Percentiles rank a stretch among this genome's conserved stretches.
Conservation (phyloP, 1,139 yeast species). For the Yamadazyma sp. region DNA sequence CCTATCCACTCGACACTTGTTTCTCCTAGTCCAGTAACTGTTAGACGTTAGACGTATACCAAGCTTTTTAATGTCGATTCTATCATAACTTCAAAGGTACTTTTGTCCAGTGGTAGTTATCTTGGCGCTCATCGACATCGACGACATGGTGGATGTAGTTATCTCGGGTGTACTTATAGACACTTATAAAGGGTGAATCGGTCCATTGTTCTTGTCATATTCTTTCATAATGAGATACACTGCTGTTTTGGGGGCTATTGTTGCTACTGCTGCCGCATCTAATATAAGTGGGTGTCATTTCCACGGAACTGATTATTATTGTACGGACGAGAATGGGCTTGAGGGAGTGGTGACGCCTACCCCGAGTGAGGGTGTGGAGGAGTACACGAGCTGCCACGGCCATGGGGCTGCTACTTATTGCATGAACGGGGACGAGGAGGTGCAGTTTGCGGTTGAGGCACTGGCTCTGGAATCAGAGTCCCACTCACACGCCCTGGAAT, state of each 20-base stretch:
- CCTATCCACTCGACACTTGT: too few relatives aligned
- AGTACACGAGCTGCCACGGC: slow-evolving; percentile 29
- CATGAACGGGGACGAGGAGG: slow-evolving; percentile 21
- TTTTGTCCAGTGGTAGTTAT: background rate
- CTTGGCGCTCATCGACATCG: slow-evolving; percentile 1
- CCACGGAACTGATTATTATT: slow-evolving; percentile 25
- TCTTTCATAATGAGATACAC: too few relatives aligned
- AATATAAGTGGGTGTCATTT: slow-evolving; percentile 25
- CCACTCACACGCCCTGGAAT: slow-evolving; percentile 1
- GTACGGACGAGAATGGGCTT: slow-evolving; percentile 25
- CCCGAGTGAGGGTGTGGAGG: slow-evolving; percentile 19
- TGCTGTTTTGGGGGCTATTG: background rate
- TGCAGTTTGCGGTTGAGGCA: slow-evolving; percentile 21
- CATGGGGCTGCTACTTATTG: slow-evolving; percentile 28
- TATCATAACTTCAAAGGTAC: slow-evolving; percentile 1
- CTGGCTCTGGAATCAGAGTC: slow-evolving; percentile 1
- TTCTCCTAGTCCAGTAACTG: too few relatives aligned
- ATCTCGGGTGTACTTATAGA: too few relatives aligned
- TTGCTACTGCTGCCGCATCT: slow-evolving; percentile 18
- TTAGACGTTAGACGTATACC: too few relatives aligned
- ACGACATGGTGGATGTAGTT: too few relatives aligned
- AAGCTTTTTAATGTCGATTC: background rate
- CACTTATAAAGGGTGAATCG: too few relatives aligned
- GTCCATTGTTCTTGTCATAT: too few relatives aligned
- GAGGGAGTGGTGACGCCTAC: slow-evolving; percentile 31